phyloP scores from a whole-genome alignment of 2,329 filamentous ascomycete species.

The Lachnellula subtilissima region DNA sequence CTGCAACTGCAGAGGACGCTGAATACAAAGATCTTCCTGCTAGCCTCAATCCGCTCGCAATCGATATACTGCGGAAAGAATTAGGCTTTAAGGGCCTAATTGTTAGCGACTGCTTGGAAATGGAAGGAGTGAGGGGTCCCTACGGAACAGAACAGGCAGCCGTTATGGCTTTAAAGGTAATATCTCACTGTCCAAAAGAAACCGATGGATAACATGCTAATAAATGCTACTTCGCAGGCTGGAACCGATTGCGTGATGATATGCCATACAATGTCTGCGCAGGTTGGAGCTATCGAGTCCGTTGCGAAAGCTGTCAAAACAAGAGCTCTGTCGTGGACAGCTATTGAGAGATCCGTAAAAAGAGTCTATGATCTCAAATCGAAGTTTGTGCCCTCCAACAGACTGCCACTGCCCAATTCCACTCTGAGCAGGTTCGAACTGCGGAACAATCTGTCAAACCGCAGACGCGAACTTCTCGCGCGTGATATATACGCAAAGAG shows the following conservation, averaged over 20 bases:
- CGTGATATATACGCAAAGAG: constrained; percentile 35
- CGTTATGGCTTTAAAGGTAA: constrained; percentile 35
- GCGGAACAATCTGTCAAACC: no score
- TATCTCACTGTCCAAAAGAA: no score
- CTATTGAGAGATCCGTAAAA: constrained; percentile 33
- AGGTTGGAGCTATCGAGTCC: constrained; percentile 36
- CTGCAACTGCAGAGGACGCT: not conserved
- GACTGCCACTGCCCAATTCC: constrained; percentile 20
- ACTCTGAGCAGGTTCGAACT: no score
- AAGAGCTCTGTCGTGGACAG: constrained; percentile 30
- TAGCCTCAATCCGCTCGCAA: constrained; percentile 34
- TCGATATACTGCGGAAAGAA: constrained; percentile 37
- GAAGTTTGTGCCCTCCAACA: constrained; percentile 27
- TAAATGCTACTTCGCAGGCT: constrained; percentile 22
- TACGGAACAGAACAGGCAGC: constrained; percentile 38
- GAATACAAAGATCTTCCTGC: constrained; percentile 29
- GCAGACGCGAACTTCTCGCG: constrained; percentile 22
- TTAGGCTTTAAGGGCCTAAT: constrained; percentile 41
- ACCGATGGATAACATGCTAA: not conserved
- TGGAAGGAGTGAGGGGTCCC: constrained; percentile 39
- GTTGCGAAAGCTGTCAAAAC: constrained; percentile 35
- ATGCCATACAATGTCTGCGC: constrained; percentile 39
- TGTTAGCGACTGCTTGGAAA: constrained; percentile 42
- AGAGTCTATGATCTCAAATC: constrained; percentile 35
- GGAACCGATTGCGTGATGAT: constrained; percentile 42